These are phyloP conservation scores for Aspergillus alliaceus DNA, from an alignment of 2,329 filamentous ascomycete genomes.

Conservation along the genomic window DNA sequence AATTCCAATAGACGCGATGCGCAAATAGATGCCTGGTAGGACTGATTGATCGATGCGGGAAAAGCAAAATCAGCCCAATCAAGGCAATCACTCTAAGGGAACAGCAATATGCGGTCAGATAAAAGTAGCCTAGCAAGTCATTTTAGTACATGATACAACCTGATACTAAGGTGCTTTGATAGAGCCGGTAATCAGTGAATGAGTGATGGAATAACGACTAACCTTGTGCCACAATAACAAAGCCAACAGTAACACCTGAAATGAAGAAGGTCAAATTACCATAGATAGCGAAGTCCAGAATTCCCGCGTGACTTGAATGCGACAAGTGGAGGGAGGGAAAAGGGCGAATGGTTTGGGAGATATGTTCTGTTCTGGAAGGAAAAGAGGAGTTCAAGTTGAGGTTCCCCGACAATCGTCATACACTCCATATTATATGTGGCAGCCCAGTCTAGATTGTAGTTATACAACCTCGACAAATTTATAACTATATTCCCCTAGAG, in stretches of 20 bases:
- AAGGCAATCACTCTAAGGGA: neutral
- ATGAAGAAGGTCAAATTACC: neutral
- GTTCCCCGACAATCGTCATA: neutral
- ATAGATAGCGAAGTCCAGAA: neutral
- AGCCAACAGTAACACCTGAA: neutral
- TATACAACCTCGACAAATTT: neutral
- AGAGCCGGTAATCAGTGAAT: neutral
- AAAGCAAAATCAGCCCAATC: neutral
- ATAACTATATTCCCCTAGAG: neutral
- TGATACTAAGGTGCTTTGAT: neutral
- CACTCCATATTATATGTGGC: neutral
- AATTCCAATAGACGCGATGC: neutral
- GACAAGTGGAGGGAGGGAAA: neutral
- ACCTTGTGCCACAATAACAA: conserved; percentile 4
- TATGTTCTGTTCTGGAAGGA: too few relatives aligned
- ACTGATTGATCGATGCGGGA: neutral
- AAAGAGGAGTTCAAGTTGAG: neutral
- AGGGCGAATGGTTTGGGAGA: neutral
- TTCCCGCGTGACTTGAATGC: neutral
- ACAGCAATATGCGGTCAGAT: neutral
- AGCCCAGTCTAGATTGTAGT: neutral
- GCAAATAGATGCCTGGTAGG: neutral
- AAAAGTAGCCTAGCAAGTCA: neutral
- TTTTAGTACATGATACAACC: neutral
- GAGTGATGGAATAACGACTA: neutral